Evolutionary conservation across 2,329 filamentous ascomycete species (phyloP).

Genomic region (Eurotiales sp.): DNA sequence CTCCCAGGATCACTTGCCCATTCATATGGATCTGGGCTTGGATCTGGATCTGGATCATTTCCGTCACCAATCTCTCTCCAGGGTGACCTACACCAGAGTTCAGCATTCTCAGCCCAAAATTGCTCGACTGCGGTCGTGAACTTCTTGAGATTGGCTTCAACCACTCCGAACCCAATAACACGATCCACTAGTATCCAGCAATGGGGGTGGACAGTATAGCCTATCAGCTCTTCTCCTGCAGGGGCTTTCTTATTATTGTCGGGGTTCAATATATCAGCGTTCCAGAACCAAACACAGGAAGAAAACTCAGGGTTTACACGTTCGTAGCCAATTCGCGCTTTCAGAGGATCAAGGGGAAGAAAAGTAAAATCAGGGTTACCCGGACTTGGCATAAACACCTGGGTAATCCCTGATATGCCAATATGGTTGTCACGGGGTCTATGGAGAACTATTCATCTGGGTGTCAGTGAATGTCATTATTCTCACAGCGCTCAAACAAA

Average conservation of each 20-base stretch:
- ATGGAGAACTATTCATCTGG: slow-evolving; percentile 8
- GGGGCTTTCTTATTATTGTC: slow-evolving; percentile 19
- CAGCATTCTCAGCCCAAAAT: slow-evolving; percentile 14
- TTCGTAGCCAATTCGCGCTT: background rate
- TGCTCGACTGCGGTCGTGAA: slow-evolving; percentile 6
- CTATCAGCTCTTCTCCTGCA: slow-evolving; percentile 12
- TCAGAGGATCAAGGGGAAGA: slow-evolving; percentile 6
- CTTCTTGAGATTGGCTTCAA: slow-evolving; percentile 14
- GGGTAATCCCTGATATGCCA: slow-evolving; percentile 11
- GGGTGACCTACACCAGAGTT: background rate
- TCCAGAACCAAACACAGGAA: slow-evolving; percentile 7
- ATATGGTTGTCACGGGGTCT: slow-evolving; percentile 10
- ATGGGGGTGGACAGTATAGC: slow-evolving; percentile 17
- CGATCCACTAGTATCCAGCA: slow-evolving; percentile 20
- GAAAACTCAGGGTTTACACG: background rate
- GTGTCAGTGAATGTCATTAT: background rate
- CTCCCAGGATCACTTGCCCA: background rate
- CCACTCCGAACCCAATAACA: slow-evolving; percentile 15
- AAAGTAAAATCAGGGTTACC: background rate
- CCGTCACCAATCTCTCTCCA: background rate
- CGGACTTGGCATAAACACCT: background rate
- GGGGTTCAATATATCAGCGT: slow-evolving; percentile 9
- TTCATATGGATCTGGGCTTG: background rate
- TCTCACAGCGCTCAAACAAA: background rate
- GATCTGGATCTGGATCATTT: background rate